These are phyloP conservation scores for Glaciozyma antarctica DNA, from an alignment of 768 basidiomycete species.

Conservation along the genomic window DNA sequence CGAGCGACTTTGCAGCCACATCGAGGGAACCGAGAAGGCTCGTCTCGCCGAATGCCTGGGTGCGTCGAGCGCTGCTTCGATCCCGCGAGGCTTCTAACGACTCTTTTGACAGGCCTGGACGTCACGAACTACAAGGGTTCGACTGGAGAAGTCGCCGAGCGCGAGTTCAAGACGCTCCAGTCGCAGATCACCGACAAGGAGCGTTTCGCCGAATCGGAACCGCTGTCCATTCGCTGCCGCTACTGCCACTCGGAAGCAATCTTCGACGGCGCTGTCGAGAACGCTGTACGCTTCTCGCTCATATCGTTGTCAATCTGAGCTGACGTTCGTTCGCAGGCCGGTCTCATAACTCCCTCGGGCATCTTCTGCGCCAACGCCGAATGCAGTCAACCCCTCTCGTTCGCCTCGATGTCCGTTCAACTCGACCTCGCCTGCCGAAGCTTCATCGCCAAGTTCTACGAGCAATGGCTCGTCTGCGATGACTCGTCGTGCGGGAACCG, in stretches of 20 bases:
- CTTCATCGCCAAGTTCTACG: conserved; percentile 71
- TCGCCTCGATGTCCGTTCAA: conserved; percentile 65
- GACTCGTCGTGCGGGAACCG: conserved; percentile 72
- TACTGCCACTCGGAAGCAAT: conserved; percentile 50
- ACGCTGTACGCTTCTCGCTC: conserved; percentile 31
- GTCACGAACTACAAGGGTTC: conserved; percentile 28
- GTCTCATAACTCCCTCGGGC: conserved; percentile 57
- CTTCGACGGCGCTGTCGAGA: conserved; percentile 40
- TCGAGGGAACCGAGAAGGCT: conserved; percentile 86
- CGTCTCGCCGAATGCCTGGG: conserved; percentile 92
- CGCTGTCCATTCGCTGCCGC: conserved; percentile 67
- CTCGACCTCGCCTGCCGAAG: conserved; percentile 76
- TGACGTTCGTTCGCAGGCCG: conserved; percentile 49
- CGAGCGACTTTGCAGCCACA: conserved; percentile 88
- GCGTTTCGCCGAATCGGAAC: conserved; percentile 66
- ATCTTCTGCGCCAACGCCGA: conserved; percentile 52
- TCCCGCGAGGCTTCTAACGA: neutral
- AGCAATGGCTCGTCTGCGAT: conserved; percentile 78
- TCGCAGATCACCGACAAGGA: conserved; percentile 81
- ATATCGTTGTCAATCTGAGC: conserved; percentile 39
- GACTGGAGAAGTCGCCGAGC: conserved; percentile 47
- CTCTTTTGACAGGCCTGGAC: conserved; percentile 36
- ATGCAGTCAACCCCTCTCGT: conserved; percentile 51
- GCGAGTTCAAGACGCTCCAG: conserved; percentile 66
- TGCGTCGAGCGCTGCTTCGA: conserved; percentile 41